These are phyloP conservation scores for Skeletonema menzelii DNA, from an alignment of 108 stramenopile species.

Conservation along the genomic window DNA sequence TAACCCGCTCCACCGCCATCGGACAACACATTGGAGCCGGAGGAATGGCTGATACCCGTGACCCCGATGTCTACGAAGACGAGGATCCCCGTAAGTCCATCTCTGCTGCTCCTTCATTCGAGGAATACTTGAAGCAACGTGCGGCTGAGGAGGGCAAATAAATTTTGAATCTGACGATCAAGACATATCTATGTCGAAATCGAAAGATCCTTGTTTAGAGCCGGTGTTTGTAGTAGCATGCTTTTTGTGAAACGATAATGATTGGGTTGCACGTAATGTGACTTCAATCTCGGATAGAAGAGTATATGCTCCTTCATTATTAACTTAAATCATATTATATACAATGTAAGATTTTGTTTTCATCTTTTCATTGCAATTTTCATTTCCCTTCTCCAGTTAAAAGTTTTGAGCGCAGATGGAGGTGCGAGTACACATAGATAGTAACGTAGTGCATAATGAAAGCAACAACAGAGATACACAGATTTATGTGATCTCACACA, in stretches of 20 bases:
- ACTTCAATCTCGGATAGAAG: neutral
- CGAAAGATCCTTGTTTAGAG: neutral
- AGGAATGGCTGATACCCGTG: conserved; percentile 75
- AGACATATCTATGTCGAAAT: neutral
- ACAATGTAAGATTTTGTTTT: too few species aligned
- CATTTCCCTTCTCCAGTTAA: too few species aligned
- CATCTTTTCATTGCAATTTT: too few species aligned
- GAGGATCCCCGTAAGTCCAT: conserved; percentile 81
- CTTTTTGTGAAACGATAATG: neutral
- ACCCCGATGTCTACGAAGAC: conserved; percentile 60
- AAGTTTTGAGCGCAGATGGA: too few species aligned
- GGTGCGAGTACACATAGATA: too few species aligned
- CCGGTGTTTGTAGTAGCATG: neutral
- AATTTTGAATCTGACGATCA: neutral
- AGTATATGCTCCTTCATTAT: conserved; percentile 1
- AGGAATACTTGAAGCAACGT: conserved; percentile 79
- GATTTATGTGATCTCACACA: too few species aligned
- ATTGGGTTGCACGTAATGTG: neutral
- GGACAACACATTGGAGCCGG: conserved; percentile 52
- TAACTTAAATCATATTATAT: neutral
- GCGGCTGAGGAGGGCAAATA: neutral
- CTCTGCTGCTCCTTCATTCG: conserved; percentile 72
- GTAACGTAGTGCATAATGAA: too few species aligned
- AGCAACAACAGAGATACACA: too few species aligned
- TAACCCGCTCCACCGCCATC: conserved; percentile 2